Evolutionary conservation across 1,284 basidiomycete species (phyloP).

Genomic region (Irpex rosettiformis): DNA sequence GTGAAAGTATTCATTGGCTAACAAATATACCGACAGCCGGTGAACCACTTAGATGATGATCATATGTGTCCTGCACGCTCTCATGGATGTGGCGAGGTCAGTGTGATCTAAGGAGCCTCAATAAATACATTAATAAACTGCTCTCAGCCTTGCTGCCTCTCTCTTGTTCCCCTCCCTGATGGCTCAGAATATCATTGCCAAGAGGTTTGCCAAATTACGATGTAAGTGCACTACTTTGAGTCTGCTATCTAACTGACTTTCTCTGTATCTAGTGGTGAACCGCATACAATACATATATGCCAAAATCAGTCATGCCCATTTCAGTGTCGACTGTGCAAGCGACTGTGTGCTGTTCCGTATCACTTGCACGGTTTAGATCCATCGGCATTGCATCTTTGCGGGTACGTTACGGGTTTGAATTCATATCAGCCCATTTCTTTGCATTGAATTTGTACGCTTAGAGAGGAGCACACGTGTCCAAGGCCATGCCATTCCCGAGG

Average conservation of each 20-base stretch:
- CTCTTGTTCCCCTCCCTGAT: slow-evolving; percentile 27
- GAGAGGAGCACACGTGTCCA: slow-evolving; percentile 48
- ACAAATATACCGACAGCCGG: slow-evolving; percentile 28
- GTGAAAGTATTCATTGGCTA: too few species aligned
- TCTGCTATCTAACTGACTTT: neutral
- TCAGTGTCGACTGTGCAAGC: slow-evolving; percentile 48
- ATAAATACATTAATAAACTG: too few species aligned
- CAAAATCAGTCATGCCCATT: slow-evolving; percentile 49
- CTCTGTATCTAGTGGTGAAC: slow-evolving; percentile 34
- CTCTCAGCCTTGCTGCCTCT: slow-evolving; percentile 44
- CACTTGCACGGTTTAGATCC: slow-evolving; percentile 50
- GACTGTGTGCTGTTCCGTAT: slow-evolving; percentile 43
- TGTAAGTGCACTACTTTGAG: slow-evolving; percentile 29
- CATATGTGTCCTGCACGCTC: slow-evolving; percentile 50
- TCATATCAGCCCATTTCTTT: too few species aligned
- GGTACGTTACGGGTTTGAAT: slow-evolving; percentile 38
- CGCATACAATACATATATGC: slow-evolving; percentile 46
- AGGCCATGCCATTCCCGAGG: slow-evolving; percentile 40
- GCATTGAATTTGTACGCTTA: slow-evolving; percentile 19
- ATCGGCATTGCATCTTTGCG: slow-evolving; percentile 50
- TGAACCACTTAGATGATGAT: slow-evolving; percentile 40
- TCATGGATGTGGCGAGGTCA: slow-evolving; percentile 55
- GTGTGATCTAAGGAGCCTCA: neutral
- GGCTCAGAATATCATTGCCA: slow-evolving; percentile 38
- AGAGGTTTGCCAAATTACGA: slow-evolving; percentile 39